Base-by-base conservation (phyloP, 495 filamentous ascomycete species). In the Tuber aestivum region DNA sequence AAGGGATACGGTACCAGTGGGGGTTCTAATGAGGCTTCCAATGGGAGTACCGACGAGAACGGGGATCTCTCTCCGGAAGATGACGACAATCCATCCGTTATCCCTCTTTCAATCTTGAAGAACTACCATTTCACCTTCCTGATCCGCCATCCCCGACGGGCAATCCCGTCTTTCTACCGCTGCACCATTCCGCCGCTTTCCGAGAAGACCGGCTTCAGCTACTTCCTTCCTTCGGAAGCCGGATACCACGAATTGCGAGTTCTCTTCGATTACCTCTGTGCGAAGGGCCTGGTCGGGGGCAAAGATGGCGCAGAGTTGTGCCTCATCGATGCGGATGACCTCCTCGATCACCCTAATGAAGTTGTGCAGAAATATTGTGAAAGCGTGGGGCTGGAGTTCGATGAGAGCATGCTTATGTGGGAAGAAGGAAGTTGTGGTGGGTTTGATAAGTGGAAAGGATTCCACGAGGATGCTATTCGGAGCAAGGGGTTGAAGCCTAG, bases 361-460 rank as follows among this genome's bases (percentile, higher is more conserved):
- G 90, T 92, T 73, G 88, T 97, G 75, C 83, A 90, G 79, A 89
- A 89, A 23, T 97, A 91, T 83, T 98, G 95, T 84, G 86, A 88
- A 70, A 91, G 88, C 78, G 91, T 94, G 3, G 92, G 92, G 1
- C 83, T 98, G 40, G 86, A 90, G 23, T 99, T 91, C 83, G 81
- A 82, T 41, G 87, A 87, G 3, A 84, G 87, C 0, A 95, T 98
- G 94, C 87, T 99, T 74, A 85, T 84, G 37, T 99, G 95, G 95
- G 90, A 92, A 61, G 89, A 88, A 42, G 78, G 74, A 23, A 73
- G 72, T 6, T 77, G 75, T 21, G 42, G 20, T 10, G 74, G 50
- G 38, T 99, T 99, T 85, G 92, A 93, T 85, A 99, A 99, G 85
- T 99, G 95, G 95, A 90, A 89, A 74, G 95, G 94, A 0, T 99